These are phyloP conservation scores for Globisporangium polare DNA, from an alignment of 352 stramenopile species.

Conservation along the genomic window DNA sequence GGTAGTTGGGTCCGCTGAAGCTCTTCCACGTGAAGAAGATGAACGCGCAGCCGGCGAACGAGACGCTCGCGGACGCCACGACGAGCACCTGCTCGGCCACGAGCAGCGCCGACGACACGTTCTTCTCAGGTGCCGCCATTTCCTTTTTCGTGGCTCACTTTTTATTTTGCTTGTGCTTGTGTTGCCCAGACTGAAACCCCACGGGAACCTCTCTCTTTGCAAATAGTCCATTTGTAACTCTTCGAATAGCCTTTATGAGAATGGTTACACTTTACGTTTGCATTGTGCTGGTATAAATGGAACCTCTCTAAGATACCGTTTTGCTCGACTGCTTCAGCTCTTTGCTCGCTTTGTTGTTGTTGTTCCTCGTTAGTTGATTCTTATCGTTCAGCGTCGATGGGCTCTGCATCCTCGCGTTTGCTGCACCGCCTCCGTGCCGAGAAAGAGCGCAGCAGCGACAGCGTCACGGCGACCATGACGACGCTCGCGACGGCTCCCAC, in stretches of 20 bases:
- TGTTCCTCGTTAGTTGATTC: not conserved
- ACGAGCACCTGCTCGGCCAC: constrained; percentile 47
- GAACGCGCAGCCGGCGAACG: constrained; percentile 63
- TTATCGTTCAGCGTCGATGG: constrained; percentile 1
- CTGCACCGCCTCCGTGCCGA: not conserved
- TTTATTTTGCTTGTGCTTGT: not conserved
- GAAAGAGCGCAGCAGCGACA: not conserved
- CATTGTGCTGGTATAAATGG: no score
- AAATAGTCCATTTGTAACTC: no score
- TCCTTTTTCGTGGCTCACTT: not conserved
- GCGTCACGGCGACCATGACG: not conserved
- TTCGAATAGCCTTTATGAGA: no score
- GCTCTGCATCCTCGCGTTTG: constrained; percentile 4
- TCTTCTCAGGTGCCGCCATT: not conserved
- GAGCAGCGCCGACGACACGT: constrained; percentile 14
- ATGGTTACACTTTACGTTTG: no score
- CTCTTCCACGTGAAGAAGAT: constrained; percentile 69
- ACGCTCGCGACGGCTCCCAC: not conserved
- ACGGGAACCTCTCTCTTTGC: not conserved
- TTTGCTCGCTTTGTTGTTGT: not conserved
- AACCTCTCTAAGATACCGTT: not conserved
- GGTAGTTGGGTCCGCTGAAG: constrained; percentile 59
- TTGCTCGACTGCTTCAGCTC: not conserved
- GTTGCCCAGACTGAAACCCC: not conserved
- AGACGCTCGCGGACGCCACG: constrained; percentile 47